Evolutionary conservation across 2,329 filamentous ascomycete species (phyloP).

Genomic region (Penicillium sp.): DNA sequence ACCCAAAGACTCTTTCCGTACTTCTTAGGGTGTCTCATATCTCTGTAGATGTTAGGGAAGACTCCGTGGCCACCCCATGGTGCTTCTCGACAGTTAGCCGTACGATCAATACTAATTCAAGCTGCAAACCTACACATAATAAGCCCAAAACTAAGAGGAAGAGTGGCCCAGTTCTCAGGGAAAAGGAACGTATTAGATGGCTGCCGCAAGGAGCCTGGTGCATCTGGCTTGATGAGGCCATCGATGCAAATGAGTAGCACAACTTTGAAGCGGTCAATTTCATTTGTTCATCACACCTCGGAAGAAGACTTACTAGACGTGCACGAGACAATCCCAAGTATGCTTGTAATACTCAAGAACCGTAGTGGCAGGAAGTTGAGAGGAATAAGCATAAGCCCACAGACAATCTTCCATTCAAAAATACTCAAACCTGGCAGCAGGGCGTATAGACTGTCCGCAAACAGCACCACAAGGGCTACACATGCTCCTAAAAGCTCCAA

Average conservation of each 20-base stretch:
- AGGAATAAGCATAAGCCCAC: conserved; percentile 73
- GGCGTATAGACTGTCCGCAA: conserved; percentile 81
- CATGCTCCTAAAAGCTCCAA: conserved; percentile 84
- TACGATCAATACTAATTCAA: background rate
- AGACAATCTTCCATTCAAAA: conserved; percentile 79
- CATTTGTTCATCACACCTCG: background rate
- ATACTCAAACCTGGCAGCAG: conserved; percentile 70
- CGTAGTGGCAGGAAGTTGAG: conserved; percentile 82
- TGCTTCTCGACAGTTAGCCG: conserved; percentile 33
- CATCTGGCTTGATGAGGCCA: conserved; percentile 75
- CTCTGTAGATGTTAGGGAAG: conserved; percentile 81
- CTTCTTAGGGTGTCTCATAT: conserved; percentile 79
- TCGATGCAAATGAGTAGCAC: conserved; percentile 80
- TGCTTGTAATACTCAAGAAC: conserved; percentile 82
- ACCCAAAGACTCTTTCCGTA: conserved; percentile 71
- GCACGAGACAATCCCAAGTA: conserved; percentile 87
- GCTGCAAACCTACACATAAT: conserved; percentile 64
- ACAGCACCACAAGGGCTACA: conserved; percentile 87
- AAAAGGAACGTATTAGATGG: conserved; percentile 79
- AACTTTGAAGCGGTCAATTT: conserved; percentile 55
- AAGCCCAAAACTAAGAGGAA: conserved; percentile 85
- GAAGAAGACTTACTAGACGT: conserved; percentile 69
- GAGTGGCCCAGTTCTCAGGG: conserved; percentile 78
- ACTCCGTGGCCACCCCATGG: conserved; percentile 70
- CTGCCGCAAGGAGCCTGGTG: conserved; percentile 78